phyloP scores from a whole-genome alignment of 805 yeast species.

The Maudiozyma barnettii region DNA sequence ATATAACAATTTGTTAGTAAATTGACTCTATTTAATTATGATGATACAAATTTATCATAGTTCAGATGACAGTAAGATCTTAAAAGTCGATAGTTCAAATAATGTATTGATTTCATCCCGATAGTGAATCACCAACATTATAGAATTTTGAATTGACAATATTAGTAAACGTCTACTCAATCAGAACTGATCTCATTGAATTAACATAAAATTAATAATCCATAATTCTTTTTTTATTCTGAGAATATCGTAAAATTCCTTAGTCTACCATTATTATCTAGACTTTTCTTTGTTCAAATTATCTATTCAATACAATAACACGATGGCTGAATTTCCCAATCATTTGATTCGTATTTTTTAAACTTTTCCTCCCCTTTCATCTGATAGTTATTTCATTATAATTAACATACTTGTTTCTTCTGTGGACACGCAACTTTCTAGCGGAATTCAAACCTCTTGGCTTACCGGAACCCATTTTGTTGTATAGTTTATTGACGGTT shows the following conservation, averaged over 20 bases:
- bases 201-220: too few species aligned
- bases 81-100: background rate
- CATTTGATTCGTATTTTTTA: background rate
- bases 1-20: constrained; percentile 9
- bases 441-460: constrained; percentile 99
- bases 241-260: too few species aligned
- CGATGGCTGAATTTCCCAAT: too few species aligned
- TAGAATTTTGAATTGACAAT: too few species aligned
- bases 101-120: background rate
- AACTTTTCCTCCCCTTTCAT: background rate
- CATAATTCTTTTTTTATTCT: too few species aligned
- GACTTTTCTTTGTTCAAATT: background rate
- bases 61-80: background rate
- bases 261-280: too few species aligned
- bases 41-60: background rate
- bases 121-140: too few species aligned
- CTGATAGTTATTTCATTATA: background rate
- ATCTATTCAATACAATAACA: too few species aligned
- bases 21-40: background rate
- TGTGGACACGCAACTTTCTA: constrained; percentile 98
- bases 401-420: constrained; percentile 79
- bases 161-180: too few species aligned
- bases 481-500: constrained; percentile 12
- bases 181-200: too few species aligned
- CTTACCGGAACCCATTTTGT: constrained; percentile 96